Evolutionary conservation across 1,139 yeast species (phyloP).

Genomic region (Magnusiomyces clavatus): DNA sequence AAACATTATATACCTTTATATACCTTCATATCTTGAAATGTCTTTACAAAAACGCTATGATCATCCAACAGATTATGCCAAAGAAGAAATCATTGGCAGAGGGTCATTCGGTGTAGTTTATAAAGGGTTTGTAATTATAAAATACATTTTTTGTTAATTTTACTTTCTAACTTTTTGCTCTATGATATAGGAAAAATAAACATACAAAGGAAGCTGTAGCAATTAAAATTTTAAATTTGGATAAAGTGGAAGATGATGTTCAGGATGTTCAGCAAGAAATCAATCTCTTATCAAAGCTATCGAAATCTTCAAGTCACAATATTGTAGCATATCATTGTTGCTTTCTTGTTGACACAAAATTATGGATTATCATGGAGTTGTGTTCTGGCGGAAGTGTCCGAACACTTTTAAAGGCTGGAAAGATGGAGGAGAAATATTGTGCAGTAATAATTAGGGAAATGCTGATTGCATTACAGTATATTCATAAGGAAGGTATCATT

Average conservation of each 20-base stretch:
- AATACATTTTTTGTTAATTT: slow-evolving; percentile 15
- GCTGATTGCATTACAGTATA: slow-evolving; percentile 65
- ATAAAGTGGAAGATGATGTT: slow-evolving; percentile 91
- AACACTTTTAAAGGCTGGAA: slow-evolving; percentile 80
- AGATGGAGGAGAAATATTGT: slow-evolving; percentile 74
- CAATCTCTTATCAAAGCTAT: slow-evolving; percentile 73
- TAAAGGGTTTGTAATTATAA: slow-evolving; percentile 45
- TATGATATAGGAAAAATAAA: slow-evolving; percentile 33
- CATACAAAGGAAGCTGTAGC: slow-evolving; percentile 76
- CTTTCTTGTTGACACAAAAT: slow-evolving; percentile 72
- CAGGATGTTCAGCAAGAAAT: slow-evolving; percentile 92
- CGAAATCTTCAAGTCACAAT: slow-evolving; percentile 63
- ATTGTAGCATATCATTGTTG: slow-evolving; percentile 92
- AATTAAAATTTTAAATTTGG: slow-evolving; percentile 84
- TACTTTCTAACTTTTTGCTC: background rate
- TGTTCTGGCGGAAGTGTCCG: slow-evolving; percentile 96
- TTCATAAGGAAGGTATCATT: slow-evolving; percentile 84
- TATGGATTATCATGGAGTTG: slow-evolving; percentile 97
- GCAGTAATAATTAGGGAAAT: slow-evolving; percentile 79
- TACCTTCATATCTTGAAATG: background rate
- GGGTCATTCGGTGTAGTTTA: slow-evolving; percentile 97
- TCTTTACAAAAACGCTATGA: slow-evolving; percentile 3
- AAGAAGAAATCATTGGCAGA: slow-evolving; percentile 88
- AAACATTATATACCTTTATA: background rate
- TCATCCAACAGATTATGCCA: slow-evolving; percentile 40